These are phyloP conservation scores for Kokia cookei DNA, from an alignment of 441 rosid species.

Conservation along the genomic window DNA sequence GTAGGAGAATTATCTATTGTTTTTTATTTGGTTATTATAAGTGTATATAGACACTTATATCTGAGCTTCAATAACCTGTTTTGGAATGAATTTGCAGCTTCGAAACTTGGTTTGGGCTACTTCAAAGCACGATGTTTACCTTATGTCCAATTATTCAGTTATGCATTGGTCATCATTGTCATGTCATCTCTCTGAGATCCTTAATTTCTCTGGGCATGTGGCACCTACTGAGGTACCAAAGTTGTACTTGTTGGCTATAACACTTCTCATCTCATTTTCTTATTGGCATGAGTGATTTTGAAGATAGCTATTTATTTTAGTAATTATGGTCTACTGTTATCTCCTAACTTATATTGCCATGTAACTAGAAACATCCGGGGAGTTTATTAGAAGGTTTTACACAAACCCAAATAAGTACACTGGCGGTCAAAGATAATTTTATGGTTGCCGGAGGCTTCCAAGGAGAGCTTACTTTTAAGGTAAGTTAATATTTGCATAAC, in stretches of 20 bases:
- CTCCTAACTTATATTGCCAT: background rate
- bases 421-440: conserved; percentile 51
- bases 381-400: conserved; percentile 19
- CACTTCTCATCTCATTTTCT: background rate
- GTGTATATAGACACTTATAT: background rate
- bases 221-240: conserved; percentile 40
- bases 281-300: background rate
- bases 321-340: background rate
- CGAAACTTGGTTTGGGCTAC: conserved; percentile 59
- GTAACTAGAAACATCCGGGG: conserved; percentile 37
- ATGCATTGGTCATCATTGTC: conserved; percentile 70
- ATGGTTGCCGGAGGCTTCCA: conserved; percentile 73
- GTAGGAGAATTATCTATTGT: background rate
- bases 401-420: conserved; percentile 54
- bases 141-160: conserved; percentile 57
- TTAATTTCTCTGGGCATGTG: conserved; percentile 41
- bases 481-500: conserved; percentile 3
- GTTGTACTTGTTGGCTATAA: background rate
- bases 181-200: conserved; percentile 32
- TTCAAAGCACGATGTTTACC: conserved; percentile 55
- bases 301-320: background rate
- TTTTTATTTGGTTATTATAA: background rate
- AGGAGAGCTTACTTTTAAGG: conserved; percentile 74
- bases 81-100: conserved; percentile 29
- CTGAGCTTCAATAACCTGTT: background rate